Evolutionary conservation across 2,329 filamentous ascomycete genomes (phyloP), one percentile per base, ranked within the genome.

Genomic region (Cladophialophora chaetospira): DNA sequence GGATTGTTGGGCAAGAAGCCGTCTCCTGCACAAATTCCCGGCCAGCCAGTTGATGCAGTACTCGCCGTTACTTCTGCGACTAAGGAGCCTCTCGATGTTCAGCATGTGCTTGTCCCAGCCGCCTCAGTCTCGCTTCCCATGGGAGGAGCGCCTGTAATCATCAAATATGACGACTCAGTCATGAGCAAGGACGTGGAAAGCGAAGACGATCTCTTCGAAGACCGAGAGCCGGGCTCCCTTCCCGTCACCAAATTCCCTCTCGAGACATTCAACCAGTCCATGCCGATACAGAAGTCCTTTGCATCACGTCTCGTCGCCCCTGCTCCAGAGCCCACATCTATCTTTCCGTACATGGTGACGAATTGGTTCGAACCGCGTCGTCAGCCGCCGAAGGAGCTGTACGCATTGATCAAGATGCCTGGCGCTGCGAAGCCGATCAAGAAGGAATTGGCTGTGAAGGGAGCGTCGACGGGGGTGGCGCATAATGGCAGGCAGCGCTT

Each of bases 181-280:
- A 78, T 78, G 13, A 85, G 84, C 3, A 88, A 87, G 67, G 84
- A 84, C 45, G 87, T 90, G 73, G 87, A 88, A 4, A 88, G 91
- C 62, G 86, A 89, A 1, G 88, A 91, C 65, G 87, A 88, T 60
- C 89, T 89, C 63, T 92, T 92, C 63, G 88, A 90, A 68, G 87
- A 91, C 67, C 87, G 89, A 66, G 88, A 91, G 70, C 88, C 88
- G 77, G 88, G 88, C 3, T 91, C 88, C 5, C 73, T 90, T n/a
- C 88, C 88, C 0, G 79, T 82, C 19, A 84, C 91, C 21, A 82
- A 81, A 53, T 74, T 91, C n/a, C 88, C 88, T 5, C 38, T 55
- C 19, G 57, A 62, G 15, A 35, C 54, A 25, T 19, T 47, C 26
- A 53, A 51, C n/a, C n/a, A n/a, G n/a, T n/a, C n/a, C 40, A 45